phyloP scores from a whole-genome alignment of 768 basidiomycete genomes.

The Suillus tomentosus region DNA sequence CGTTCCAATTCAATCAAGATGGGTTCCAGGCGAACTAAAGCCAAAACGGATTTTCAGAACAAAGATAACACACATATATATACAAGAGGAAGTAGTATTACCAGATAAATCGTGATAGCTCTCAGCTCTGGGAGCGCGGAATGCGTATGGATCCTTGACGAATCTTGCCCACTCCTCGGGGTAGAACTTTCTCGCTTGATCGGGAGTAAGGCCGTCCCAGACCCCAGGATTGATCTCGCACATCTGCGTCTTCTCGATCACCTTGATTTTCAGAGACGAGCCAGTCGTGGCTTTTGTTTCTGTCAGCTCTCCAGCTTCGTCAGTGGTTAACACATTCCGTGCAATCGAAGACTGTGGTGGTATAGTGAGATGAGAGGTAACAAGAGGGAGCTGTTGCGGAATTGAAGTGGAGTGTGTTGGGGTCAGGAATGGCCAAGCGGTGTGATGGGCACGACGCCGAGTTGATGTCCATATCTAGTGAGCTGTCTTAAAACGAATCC shows the following conservation, averaged over 20 bases:
- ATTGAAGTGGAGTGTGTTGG: constrained; percentile 27
- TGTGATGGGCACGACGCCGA: constrained; percentile 88
- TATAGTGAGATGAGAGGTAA: neutral
- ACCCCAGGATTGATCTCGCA: constrained; percentile 96
- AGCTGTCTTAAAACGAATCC: neutral
- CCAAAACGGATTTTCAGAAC: constrained; percentile 5
- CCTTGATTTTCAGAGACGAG: constrained; percentile 60
- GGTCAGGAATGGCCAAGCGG: constrained; percentile 90
- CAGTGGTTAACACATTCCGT: constrained; percentile 5
- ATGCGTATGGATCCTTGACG: constrained; percentile 89
- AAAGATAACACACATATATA: constrained; percentile 6
- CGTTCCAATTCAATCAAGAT: constrained; percentile 92
- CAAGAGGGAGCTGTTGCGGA: constrained; percentile 5
- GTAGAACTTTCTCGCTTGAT: constrained; percentile 87
- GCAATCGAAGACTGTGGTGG: constrained; percentile 4
- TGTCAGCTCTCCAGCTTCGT: constrained; percentile 5
- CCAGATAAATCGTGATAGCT: constrained; percentile 95
- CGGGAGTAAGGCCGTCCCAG: constrained; percentile 93
- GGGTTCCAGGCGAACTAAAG: constrained; percentile 89
- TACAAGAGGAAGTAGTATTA: constrained; percentile 33
- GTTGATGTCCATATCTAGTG: constrained; percentile 96
- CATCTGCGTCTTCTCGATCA: constrained; percentile 96
- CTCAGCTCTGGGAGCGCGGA: constrained; percentile 90
- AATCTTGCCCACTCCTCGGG: constrained; percentile 95
- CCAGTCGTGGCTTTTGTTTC: constrained; percentile 12